A percentile compares a stretch with the other conserved stretches of the same genome.
Conservation (phyloP, 805 yeast genomes). For the Cyberlindnera nakhonratchasimensis region DNA sequence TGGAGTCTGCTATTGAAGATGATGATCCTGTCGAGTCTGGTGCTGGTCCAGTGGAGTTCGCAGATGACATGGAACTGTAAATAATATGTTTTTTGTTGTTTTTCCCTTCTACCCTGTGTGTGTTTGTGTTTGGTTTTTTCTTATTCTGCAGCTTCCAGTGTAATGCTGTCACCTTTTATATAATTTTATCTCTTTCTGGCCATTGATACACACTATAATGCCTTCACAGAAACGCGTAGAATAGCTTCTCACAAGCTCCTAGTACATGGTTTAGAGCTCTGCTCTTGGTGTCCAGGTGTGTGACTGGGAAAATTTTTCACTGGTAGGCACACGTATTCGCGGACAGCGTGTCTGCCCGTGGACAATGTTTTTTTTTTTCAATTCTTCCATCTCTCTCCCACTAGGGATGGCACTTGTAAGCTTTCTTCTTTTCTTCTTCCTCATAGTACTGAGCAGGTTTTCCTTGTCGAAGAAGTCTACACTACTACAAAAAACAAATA, state of each 20-base stretch:
- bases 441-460: constrained; percentile 53
- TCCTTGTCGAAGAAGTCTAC: constrained; percentile 72
- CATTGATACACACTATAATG: not conserved
- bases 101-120: not conserved
- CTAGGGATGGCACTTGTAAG: not conserved
- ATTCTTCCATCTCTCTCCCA: not conserved
- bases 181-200: not conserved
- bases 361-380: not conserved
- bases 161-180: not conserved
- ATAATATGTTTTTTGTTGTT: not conserved
- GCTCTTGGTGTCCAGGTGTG: constrained; percentile 15
- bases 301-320: constrained; percentile 18
- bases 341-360: not conserved
- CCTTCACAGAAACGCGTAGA: not conserved
- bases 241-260: not conserved
- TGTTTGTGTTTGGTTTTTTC: not conserved
- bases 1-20: constrained; percentile 25
- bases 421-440: constrained; percentile 2
- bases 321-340: constrained; percentile 4
- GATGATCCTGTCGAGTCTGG: constrained; percentile 21
- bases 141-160: not conserved
- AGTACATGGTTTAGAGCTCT: not conserved
- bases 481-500: constrained; percentile 15
- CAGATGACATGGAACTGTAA: constrained; percentile 33
- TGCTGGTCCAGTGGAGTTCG: constrained; percentile 36